These are phyloP conservation scores for Vanderwaltozyma verrucispora DNA, from an alignment of 805 yeast species.

Conservation along the genomic window DNA sequence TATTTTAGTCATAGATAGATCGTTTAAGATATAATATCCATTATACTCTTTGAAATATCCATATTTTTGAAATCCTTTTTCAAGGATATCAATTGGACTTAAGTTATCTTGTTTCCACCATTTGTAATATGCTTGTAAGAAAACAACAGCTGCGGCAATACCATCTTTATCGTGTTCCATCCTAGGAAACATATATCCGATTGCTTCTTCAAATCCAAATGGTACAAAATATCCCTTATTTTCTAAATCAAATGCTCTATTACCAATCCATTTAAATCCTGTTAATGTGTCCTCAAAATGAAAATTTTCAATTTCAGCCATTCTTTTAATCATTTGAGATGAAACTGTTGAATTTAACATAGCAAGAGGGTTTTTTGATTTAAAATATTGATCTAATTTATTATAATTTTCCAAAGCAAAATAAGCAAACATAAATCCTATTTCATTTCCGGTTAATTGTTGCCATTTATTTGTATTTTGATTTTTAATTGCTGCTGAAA, in stretches of 20 bases:
- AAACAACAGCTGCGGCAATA: constrained; percentile 64
- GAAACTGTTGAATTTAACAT: constrained; percentile 87
- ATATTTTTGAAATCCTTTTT: constrained; percentile 47
- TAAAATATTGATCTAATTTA: constrained; percentile 18
- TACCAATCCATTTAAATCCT: constrained; percentile 97
- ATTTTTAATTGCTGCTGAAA: constrained; percentile 60
- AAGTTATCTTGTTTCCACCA: constrained; percentile 39
- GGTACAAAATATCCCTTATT: constrained; percentile 58
- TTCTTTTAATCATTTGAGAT: constrained; percentile 61
- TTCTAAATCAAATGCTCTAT: constrained; percentile 67
- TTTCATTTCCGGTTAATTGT: constrained; percentile 85
- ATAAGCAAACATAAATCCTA: constrained; percentile 76
- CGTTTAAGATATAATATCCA: constrained; percentile 68
- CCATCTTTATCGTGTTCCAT: constrained; percentile 88
- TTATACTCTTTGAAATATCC: constrained; percentile 82
- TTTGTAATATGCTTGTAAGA: constrained; percentile 53
- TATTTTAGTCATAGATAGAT: constrained; percentile 37
- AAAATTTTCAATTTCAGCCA: constrained; percentile 56
- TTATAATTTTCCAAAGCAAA: constrained; percentile 36
- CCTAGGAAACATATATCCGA: constrained; percentile 81
- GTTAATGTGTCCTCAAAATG: constrained; percentile 75
- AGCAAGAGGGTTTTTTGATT: constrained; percentile 32
- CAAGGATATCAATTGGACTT: constrained; percentile 36
- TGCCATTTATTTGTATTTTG: constrained; percentile 40
- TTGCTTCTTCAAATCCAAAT: constrained; percentile 91